Evolutionary conservation across 305 asterid genomes (phyloP).

Genomic region (Fraxinus greggii): DNA sequence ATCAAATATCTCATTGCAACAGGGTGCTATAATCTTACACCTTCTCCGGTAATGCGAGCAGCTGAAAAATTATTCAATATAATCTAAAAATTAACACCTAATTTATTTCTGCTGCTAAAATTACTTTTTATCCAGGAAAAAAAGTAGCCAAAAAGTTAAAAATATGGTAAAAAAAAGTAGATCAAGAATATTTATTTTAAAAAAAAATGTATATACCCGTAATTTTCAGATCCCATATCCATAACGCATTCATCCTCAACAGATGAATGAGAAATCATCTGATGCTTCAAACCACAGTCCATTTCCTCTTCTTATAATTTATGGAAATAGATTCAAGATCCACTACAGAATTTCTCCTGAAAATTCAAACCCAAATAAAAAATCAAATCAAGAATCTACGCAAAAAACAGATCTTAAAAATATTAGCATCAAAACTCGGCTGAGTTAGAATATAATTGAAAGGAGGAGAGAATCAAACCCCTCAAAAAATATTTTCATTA

Average conservation of each 20-base stretch:
- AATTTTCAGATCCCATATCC: conserved; percentile 44
- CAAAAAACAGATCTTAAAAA: conserved; percentile 11
- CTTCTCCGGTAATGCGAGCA: conserved; percentile 71
- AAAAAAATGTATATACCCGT: conserved; percentile 40
- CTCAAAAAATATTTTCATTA: background rate
- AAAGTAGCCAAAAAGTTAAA: background rate
- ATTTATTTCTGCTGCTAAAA: background rate
- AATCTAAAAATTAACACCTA: background rate
- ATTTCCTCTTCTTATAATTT: conserved; percentile 18
- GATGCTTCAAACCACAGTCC: conserved; percentile 43
- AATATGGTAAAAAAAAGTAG: background rate
- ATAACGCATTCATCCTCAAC: conserved; percentile 27
- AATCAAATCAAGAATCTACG: background rate
- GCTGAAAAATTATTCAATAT: conserved; percentile 25
- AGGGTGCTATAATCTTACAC: conserved; percentile 72
- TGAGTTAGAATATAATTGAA: background rate
- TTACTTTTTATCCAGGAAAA: background rate
- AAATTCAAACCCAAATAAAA: background rate
- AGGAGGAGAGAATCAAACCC: conserved; percentile 12
- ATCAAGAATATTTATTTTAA: background rate
- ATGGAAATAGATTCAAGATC: background rate
- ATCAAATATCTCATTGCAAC: conserved; percentile 69
- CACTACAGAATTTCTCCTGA: conserved; percentile 16
- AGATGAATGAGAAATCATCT: conserved; percentile 26
- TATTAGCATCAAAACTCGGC: background rate